Evolutionary conservation across 768 basidiomycete genomes (phyloP), one percentile per base, ranked within the genome.

Genomic region (Panellus pusillus): DNA sequence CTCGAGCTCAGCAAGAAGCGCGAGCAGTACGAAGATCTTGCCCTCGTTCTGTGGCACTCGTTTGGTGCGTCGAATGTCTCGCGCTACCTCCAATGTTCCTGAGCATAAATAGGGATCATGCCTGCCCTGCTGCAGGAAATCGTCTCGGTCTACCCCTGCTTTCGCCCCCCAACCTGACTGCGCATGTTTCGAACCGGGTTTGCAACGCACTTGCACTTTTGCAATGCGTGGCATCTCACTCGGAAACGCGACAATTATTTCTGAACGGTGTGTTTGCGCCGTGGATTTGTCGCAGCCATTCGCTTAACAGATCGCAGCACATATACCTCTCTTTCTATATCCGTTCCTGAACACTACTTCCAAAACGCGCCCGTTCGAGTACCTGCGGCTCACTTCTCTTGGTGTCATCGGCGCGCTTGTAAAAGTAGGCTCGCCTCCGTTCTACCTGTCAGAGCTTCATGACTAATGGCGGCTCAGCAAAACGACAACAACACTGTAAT

Each of bases 351-450:
- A 99, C 72, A 99, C 96, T 6, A 99, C 94, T 12, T 93, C 91
- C 51, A 99, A 99, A 79, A 98, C 96, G 12, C 85, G 96, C n/a
- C 96, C 96, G 2, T 99, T 99, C 67, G 97, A 99, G 77, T 99
- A 99, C 71, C 84, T 99, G 48, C 87, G 97, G n/a, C 83, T 99
- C 51, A 99, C 97, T 12, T 97, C 94, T 36, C 84, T 99, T n/a
- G 97, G 97, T 35, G 97, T 99, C 58, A 99, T 99, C 61, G 97
- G 97, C 38, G 97, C 97, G 17, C 83, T 99, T 46, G 97, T 99
- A 68, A 99, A 99, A 80, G 93, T 93, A 62, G 53, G 71, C 70
- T 28, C 45, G 19, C 32, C 50, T 19, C 8, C 32, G 32, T 8
- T 24, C 24, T 24, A 24, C 24, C 39, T 13, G 58, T n/a, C 39